Conservation (phyloP, 768 basidiomycete species). For the Pleurotus giganteus region DNA sequence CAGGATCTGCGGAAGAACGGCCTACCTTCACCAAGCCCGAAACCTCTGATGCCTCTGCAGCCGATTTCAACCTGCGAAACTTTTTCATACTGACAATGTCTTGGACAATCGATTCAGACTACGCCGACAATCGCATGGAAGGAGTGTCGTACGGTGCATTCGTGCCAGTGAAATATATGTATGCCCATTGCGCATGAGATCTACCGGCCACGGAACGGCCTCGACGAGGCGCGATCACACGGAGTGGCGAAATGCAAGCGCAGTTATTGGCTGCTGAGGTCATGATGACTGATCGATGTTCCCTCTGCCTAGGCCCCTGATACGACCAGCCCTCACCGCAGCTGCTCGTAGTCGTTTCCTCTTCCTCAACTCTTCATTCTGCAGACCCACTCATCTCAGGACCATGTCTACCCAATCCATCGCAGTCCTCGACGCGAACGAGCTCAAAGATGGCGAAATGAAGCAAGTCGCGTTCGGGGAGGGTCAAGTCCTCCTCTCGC, state of each 20-base stretch:
- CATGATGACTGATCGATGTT: slow-evolving; percentile 2
- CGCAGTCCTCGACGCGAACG: slow-evolving; percentile 54
- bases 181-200: slow-evolving; percentile 13
- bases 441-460: slow-evolving; percentile 70
- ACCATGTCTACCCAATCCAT: slow-evolving; percentile 50
- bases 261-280: neutral
- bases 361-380: neutral
- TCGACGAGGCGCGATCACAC: neutral
- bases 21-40: slow-evolving; percentile 41
- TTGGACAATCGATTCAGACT: no score
- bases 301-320: neutral
- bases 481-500: slow-evolving; percentile 76
- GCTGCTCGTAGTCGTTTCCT: slow-evolving; percentile 8
- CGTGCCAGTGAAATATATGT: slow-evolving; percentile 35
- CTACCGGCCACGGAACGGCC: neutral
- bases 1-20: neutral
- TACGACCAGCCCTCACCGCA: neutral
- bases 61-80: slow-evolving; percentile 38
- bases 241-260: slow-evolving; percentile 3
- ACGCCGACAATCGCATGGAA: no score
- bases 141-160: slow-evolving; percentile 41
- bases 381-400: slow-evolving; percentile 9
- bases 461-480: slow-evolving; percentile 80
- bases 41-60: slow-evolving; percentile 32
- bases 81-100: slow-evolving; percentile 40